phyloP scores from a whole-genome alignment of 805 yeast species.

The Zygoascus bituminiphila region DNA sequence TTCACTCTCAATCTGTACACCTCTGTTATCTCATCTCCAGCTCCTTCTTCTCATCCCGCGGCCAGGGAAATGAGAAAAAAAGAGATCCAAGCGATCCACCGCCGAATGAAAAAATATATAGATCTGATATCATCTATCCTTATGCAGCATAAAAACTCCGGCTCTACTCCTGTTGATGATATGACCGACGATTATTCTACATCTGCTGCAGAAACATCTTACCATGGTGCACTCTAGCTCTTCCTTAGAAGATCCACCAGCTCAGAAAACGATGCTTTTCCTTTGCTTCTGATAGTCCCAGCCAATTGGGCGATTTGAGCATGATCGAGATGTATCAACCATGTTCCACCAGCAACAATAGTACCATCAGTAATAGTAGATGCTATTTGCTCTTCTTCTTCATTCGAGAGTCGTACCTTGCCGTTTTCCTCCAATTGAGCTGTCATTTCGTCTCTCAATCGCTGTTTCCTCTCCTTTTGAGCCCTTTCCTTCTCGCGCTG shows the following conservation, averaged over 20 bases:
- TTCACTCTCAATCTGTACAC: no score
- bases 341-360: conserved; percentile 11
- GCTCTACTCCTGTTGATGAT: no score
- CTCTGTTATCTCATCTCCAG: no score
- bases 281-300: neutral
- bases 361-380: conserved; percentile 2
- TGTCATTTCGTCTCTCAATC: conserved; percentile 14
- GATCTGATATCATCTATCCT: no score
- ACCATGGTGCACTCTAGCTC: neutral
- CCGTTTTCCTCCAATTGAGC: conserved; percentile 14
- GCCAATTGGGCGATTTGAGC: conserved; percentile 1
- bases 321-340: conserved; percentile 6
- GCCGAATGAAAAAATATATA: no score
- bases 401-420: conserved; percentile 9
- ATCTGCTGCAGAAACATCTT: no score
- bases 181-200: no score
- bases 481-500: conserved; percentile 18
- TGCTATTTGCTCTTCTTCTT: conserved; percentile 9
- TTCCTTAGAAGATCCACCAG: neutral
- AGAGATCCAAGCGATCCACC: no score
- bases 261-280: neutral
- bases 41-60: no score
- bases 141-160: no score
- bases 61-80: no score
- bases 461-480: conserved; percentile 11